Evolutionary conservation across 2,329 filamentous ascomycete species (phyloP).

Genomic region (Exophiala alcalophila): DNA sequence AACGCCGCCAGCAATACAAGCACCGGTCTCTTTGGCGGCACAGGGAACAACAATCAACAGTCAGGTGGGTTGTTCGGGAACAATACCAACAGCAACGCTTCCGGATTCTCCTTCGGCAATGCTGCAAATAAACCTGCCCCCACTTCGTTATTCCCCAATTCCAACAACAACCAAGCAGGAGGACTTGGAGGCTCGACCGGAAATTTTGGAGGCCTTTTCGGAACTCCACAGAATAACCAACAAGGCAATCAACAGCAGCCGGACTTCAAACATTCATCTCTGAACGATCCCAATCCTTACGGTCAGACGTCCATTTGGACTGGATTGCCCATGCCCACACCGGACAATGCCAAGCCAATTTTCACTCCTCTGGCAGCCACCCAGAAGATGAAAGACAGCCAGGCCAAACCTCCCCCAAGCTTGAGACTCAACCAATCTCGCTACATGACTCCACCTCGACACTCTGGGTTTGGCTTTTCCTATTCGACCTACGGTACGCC

Average conservation of each 20-base stretch:
- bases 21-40: slow-evolving; percentile 43
- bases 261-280: slow-evolving; percentile 67
- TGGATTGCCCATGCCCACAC: slow-evolving; percentile 60
- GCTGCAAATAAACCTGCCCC: slow-evolving; percentile 46
- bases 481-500: slow-evolving; percentile 91
- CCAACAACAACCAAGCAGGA: slow-evolving; percentile 37
- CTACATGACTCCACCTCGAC: slow-evolving; percentile 78
- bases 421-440: slow-evolving; percentile 64
- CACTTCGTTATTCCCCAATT: slow-evolving; percentile 57
- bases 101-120: slow-evolving; percentile 50
- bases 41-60: slow-evolving; percentile 37
- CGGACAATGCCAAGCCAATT: slow-evolving; percentile 77
- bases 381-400: slow-evolving; percentile 73
- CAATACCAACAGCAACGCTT: slow-evolving; percentile 23
- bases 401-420: slow-evolving; percentile 37
- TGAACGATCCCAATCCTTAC: slow-evolving; percentile 82
- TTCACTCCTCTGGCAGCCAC: slow-evolving; percentile 80
- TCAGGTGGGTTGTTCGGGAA: slow-evolving; percentile 30
- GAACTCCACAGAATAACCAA: slow-evolving; percentile 52
- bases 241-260: slow-evolving; percentile 54
- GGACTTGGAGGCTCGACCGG: slow-evolving; percentile 42
- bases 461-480: slow-evolving; percentile 79
- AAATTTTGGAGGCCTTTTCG: slow-evolving; percentile 50
- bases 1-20: slow-evolving; percentile 29
- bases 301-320: slow-evolving; percentile 84